A percentile compares a stretch with the other conserved stretches of the same genome.
phyloP scores from a whole-genome alignment of 495 filamentous ascomycete species.

The Schizothecium vesticola region DNA sequence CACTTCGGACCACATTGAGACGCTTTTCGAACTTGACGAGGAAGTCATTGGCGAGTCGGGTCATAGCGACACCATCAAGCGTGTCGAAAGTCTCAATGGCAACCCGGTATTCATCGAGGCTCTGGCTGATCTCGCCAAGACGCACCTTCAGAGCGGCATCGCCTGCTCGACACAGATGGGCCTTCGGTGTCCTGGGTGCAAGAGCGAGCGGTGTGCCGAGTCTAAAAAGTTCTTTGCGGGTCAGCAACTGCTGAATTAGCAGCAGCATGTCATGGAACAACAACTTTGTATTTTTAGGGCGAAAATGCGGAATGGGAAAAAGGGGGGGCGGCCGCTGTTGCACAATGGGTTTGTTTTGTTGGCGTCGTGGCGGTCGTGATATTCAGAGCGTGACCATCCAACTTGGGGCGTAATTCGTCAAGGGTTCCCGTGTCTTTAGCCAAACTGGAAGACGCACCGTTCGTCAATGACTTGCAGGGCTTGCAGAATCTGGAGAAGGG shows the following conservation, averaged over 20 bases:
- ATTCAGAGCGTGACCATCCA: not conserved
- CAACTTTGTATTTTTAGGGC: not conserved
- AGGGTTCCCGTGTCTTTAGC: not conserved
- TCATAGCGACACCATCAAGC: conserved; percentile 71
- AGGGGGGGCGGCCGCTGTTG: not conserved
- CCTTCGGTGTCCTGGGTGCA: conserved; percentile 89
- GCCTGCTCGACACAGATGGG: conserved; percentile 76
- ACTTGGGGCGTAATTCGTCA: not conserved
- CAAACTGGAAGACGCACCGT: not conserved
- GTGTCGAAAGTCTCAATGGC: conserved; percentile 90
- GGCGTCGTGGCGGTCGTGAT: not conserved
- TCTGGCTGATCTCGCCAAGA: conserved; percentile 77
- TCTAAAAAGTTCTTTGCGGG: conserved; percentile 90
- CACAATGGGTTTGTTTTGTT: not conserved
- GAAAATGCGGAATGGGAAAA: not conserved
- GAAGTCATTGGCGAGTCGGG: conserved; percentile 92
- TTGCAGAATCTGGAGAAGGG: not conserved
- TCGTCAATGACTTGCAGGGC: not conserved
- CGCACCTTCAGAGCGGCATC: conserved; percentile 65
- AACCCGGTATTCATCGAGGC: conserved; percentile 87
- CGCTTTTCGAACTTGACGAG: conserved; percentile 88
- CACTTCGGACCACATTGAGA: conserved; percentile 98
- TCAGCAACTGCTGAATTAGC: conserved; percentile 24
- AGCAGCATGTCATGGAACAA: not conserved
- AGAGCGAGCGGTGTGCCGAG: conserved; percentile 80